Conservation (phyloP, 306 rosid genomes). For the Dryas drummondii region DNA sequence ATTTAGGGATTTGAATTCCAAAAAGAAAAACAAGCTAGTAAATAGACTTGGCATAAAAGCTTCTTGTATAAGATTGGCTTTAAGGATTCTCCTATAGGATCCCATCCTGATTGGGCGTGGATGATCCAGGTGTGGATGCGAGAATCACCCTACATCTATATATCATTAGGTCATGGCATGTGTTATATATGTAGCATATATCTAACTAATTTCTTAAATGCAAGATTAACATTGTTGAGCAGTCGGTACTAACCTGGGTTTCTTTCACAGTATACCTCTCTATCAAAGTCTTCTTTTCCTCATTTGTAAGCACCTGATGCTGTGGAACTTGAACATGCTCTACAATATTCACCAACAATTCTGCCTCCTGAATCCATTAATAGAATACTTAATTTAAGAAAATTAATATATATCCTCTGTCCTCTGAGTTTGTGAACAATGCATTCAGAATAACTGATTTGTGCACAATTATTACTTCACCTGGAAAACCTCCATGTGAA, state of each 20-base stretch:
- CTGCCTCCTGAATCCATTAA: conserved; percentile 60
- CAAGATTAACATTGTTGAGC: neutral
- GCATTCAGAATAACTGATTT: neutral
- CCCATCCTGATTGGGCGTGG: too few relatives aligned
- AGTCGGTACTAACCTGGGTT: conserved; percentile 54
- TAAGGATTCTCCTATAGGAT: too few relatives aligned
- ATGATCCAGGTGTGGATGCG: too few relatives aligned
- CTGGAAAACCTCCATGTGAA: conserved; percentile 80
- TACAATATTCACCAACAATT: conserved; percentile 64
- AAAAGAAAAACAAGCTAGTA: too few relatives aligned
- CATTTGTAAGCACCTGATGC: conserved; percentile 61
- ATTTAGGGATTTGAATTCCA: too few relatives aligned
- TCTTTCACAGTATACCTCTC: conserved; percentile 85
- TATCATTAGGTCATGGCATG: neutral
- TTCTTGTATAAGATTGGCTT: too few relatives aligned
- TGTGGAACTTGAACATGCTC: conserved; percentile 71
- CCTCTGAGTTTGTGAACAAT: neutral
- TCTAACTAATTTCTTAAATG: neutral
- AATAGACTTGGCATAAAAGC: too few relatives aligned
- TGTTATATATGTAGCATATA: neutral
- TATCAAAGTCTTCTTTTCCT: conserved; percentile 77
- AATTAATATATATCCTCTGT: neutral
- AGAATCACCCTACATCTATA: neutral
- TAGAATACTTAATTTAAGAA: neutral
- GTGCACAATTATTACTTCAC: conserved; percentile 25